These are phyloP conservation scores for Phytophthora palmivora DNA, from an alignment of 352 stramenopile genomes.

Conservation along the genomic window DNA sequence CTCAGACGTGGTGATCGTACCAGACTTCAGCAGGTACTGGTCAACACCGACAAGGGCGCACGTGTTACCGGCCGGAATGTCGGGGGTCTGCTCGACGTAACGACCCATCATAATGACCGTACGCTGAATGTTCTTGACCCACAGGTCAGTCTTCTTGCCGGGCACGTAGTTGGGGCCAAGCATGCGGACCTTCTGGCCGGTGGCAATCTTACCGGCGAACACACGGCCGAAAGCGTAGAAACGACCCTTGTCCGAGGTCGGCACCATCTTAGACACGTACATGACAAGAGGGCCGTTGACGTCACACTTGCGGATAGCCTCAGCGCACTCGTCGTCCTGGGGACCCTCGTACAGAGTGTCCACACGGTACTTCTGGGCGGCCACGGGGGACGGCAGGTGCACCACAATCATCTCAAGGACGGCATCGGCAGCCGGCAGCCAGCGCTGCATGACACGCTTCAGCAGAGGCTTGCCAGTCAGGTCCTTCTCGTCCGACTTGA, in stretches of 20 bases:
- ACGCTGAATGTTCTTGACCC: constrained; percentile 99
- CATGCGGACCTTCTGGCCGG: constrained; percentile 99
- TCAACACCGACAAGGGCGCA: constrained; percentile 99
- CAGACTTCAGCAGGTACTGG: constrained; percentile 99
- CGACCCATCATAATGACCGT: constrained; percentile 99
- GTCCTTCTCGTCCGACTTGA: constrained; percentile 97
- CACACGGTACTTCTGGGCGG: constrained; percentile 98
- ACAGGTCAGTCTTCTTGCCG: constrained; percentile 99
- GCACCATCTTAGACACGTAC: constrained; percentile 99
- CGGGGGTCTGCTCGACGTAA: constrained; percentile 98
- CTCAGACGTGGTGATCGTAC: constrained; percentile 99
- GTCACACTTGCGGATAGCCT: constrained; percentile 98
- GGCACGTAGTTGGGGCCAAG: constrained; percentile 99
- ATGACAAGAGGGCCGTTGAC: constrained; percentile 98
- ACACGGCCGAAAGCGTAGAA: constrained; percentile 99
- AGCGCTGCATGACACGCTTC: constrained; percentile 99
- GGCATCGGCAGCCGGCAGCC: constrained; percentile 98
- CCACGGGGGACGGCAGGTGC: constrained; percentile 97
- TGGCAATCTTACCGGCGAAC: constrained; percentile 99
- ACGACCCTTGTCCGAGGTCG: constrained; percentile 97
- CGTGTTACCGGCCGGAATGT: constrained; percentile 99
- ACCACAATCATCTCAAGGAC: constrained; percentile 99
- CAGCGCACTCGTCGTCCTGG: constrained; percentile 97
- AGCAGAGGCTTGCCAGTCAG: constrained; percentile 97
- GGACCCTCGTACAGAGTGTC: constrained; percentile 99